phyloP scores from a whole-genome alignment of 2,329 filamentous ascomycete species.

The Dryadomyces quercus-mongolicae region DNA sequence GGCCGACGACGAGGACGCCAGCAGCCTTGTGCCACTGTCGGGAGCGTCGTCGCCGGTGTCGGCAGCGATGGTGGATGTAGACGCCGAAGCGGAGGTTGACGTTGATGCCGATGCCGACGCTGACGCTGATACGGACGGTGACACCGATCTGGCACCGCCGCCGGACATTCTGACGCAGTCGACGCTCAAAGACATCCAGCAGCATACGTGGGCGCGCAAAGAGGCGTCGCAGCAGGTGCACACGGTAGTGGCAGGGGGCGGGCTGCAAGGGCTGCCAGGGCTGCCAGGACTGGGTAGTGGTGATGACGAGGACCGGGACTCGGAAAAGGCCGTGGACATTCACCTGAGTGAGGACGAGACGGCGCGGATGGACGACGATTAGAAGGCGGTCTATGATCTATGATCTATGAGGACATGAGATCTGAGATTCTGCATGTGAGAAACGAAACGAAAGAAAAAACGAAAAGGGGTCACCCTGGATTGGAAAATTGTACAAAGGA shows the following conservation, averaged over 20 bases:
- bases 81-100: background rate
- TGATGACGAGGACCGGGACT: constrained; percentile 21
- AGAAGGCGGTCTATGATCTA: too few species aligned
- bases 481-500: background rate
- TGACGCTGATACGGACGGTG: too few species aligned
- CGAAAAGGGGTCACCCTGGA: background rate
- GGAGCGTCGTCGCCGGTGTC: background rate
- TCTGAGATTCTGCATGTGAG: background rate
- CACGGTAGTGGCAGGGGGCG: constrained; percentile 19
- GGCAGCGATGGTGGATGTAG: background rate
- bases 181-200: constrained; percentile 19
- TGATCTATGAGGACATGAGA: too few species aligned
- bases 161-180: constrained; percentile 12
- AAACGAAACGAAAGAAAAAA: background rate
- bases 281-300: background rate
- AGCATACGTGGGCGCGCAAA: constrained; percentile 22
- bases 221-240: constrained; percentile 25
- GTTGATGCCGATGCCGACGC: background rate
- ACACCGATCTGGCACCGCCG: constrained; percentile 12
- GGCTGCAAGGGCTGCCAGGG: background rate
- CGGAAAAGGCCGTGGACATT: constrained; percentile 37
- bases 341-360: constrained; percentile 30
- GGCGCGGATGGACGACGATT: constrained; percentile 3
- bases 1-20: background rate
- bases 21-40: background rate